phyloP scores from a whole-genome alignment of 331 rosid species.

The Malus hybrid region DNA sequence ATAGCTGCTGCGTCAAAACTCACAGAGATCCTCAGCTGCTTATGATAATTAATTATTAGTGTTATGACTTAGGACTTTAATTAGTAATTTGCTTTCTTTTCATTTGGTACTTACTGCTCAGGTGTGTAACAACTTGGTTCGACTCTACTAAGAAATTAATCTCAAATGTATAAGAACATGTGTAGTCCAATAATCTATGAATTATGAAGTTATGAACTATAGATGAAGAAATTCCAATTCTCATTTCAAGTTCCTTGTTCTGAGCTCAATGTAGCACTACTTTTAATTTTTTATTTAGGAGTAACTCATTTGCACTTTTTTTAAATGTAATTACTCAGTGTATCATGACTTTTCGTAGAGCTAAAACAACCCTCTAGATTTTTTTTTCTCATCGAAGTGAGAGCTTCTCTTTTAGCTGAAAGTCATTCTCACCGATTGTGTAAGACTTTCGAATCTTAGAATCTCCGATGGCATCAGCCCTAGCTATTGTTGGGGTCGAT shows the following conservation, averaged over 20 bases:
- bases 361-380: too few species aligned
- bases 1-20: conserved; percentile 78
- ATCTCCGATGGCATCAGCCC: too few species aligned
- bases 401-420: too few species aligned
- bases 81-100: background rate
- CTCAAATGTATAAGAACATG: background rate
- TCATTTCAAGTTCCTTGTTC: background rate
- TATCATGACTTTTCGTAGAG: too few species aligned
- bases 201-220: background rate
- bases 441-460: too few species aligned
- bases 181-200: background rate
- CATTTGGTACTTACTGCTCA: background rate
- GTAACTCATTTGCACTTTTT: too few species aligned
- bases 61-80: background rate
- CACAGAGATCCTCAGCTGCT: conserved; percentile 34
- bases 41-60: background rate
- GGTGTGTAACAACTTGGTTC: background rate
- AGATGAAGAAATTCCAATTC: background rate
- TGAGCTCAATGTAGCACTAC: too few species aligned
- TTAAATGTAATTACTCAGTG: too few species aligned
- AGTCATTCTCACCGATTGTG: too few species aligned
- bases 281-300: too few species aligned
- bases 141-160: background rate
- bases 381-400: too few species aligned
- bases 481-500: too few species aligned